phyloP scores from a whole-genome alignment of 805 yeast genomes.

The Torulaspora indica region DNA sequence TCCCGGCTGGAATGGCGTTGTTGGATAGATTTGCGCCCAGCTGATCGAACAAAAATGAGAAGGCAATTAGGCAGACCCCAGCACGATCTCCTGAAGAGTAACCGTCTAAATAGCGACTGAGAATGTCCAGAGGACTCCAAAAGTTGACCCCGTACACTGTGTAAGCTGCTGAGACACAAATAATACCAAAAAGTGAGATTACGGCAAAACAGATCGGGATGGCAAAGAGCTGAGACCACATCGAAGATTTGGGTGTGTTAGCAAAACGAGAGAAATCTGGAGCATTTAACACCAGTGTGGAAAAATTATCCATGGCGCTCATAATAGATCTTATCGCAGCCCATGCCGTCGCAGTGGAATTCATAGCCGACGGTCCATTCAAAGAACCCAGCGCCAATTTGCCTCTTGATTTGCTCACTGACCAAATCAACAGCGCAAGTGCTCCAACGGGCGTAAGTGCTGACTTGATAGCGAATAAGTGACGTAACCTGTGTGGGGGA shows the following conservation, averaged over 20 bases:
- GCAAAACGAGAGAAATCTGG: slow-evolving; percentile 89
- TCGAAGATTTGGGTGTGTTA: slow-evolving; percentile 46
- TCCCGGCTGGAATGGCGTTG: slow-evolving; percentile 66
- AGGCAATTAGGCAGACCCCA: slow-evolving; percentile 71
- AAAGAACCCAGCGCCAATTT: slow-evolving; percentile 34
- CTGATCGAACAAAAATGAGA: slow-evolving; percentile 70
- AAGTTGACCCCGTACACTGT: slow-evolving; percentile 60
- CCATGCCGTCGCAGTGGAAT: slow-evolving; percentile 63
- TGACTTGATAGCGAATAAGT: slow-evolving; percentile 79
- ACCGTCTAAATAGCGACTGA: slow-evolving; percentile 56
- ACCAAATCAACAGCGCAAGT: slow-evolving; percentile 78
- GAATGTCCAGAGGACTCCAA: slow-evolving; percentile 83
- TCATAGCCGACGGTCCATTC: slow-evolving; percentile 16
- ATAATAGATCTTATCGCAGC: slow-evolving; percentile 71
- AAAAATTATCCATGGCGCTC: slow-evolving; percentile 81
- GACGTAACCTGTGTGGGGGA: slow-evolving; percentile 77
- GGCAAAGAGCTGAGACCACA: slow-evolving; percentile 56
- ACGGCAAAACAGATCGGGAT: slow-evolving; percentile 75
- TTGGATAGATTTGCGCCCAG: slow-evolving; percentile 74
- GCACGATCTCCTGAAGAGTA: slow-evolving; percentile 57
- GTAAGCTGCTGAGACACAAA: slow-evolving; percentile 76
- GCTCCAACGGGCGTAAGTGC: slow-evolving; percentile 79
- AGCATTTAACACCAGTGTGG: slow-evolving; percentile 81
- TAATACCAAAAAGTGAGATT: slow-evolving; percentile 79
- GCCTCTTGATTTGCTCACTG: slow-evolving; percentile 73